Evolutionary conservation across 75 land plant species (phyloP).

Genomic region (Cryptomeria japonica): DNA sequence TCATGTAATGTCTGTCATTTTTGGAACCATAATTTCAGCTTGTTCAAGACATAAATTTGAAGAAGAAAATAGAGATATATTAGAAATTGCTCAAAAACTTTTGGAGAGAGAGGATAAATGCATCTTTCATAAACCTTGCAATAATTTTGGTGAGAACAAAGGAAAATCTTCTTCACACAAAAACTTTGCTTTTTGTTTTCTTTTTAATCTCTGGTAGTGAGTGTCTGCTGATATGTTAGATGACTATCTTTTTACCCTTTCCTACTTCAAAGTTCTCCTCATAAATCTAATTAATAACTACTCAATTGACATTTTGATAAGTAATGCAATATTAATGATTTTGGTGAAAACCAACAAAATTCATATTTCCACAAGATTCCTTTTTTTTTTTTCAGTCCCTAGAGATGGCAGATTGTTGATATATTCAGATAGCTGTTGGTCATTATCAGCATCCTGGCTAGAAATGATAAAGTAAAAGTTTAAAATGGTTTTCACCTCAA

Average conservation of each 20-base stretch:
- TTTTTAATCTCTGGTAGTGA: not conserved
- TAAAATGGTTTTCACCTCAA: too few species aligned
- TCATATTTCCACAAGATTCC: not conserved
- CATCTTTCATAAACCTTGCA: not conserved
- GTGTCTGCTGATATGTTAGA: not conserved
- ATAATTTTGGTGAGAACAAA: not conserved
- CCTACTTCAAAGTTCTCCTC: not conserved
- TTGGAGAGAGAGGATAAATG: not conserved
- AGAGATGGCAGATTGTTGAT: not conserved
- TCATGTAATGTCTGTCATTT: not conserved
- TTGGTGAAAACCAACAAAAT: not conserved
- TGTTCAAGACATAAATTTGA: not conserved
- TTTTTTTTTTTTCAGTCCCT: not conserved
- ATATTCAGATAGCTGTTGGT: not conserved
- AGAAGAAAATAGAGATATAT: not conserved
- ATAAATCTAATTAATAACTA: not conserved
- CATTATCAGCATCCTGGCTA: too few species aligned
- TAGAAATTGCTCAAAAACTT: not conserved
- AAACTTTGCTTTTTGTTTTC: too few species aligned
- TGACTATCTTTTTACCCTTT: not conserved
- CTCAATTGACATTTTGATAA: not conserved
- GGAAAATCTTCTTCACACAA: too few species aligned
- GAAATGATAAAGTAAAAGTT: too few species aligned
- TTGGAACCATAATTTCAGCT: not conserved
- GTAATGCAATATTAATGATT: not conserved